These are phyloP conservation scores for Spathaspora boniae DNA, from an alignment of 805 yeast genomes.

Conservation along the genomic window DNA sequence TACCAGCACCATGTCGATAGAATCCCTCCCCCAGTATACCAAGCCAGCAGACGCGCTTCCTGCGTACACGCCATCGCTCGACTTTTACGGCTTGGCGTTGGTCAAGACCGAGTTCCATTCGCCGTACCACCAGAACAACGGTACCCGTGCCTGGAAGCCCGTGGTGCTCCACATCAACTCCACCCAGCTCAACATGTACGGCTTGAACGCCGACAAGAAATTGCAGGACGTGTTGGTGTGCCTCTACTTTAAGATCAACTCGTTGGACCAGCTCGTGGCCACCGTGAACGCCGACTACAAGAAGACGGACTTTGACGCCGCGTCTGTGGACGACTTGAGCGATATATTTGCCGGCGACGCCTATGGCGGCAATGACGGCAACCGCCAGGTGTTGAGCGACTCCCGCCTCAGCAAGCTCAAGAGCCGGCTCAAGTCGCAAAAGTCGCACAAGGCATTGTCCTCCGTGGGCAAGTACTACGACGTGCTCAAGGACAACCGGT, in stretches of 20 bases:
- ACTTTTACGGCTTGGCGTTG: conserved; percentile 30
- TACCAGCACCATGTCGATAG: too few species aligned
- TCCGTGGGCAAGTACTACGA: conserved; percentile 18
- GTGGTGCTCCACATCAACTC: conserved; percentile 38
- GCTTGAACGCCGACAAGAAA: conserved; percentile 20
- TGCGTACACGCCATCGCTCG: conserved; percentile 27
- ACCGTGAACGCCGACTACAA: conserved; percentile 7
- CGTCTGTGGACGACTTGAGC: conserved; percentile 4
- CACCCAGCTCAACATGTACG: conserved; percentile 34
- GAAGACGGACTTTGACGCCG: conserved; percentile 4
- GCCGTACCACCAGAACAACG: conserved; percentile 30
- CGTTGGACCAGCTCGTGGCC: conserved; percentile 14
- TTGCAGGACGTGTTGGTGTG: conserved; percentile 23
- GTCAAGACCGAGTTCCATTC: conserved; percentile 34
- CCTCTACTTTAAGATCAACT: conserved; percentile 29
- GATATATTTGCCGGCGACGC: conserved; percentile 29
- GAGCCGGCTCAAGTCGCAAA: conserved; percentile 13
- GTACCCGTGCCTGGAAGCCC: conserved; percentile 29
- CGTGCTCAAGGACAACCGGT: conserved; percentile 23
- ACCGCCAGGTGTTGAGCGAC: neutral
- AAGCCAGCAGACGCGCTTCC: conserved; percentile 26
- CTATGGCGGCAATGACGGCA: conserved; percentile 21
- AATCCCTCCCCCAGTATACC: conserved; percentile 20
- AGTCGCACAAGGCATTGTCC: conserved; percentile 12
- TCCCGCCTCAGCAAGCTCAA: conserved; percentile 14